phyloP scores from a whole-genome alignment of 2,329 filamentous ascomycete genomes.

The Alternaria viburni region DNA sequence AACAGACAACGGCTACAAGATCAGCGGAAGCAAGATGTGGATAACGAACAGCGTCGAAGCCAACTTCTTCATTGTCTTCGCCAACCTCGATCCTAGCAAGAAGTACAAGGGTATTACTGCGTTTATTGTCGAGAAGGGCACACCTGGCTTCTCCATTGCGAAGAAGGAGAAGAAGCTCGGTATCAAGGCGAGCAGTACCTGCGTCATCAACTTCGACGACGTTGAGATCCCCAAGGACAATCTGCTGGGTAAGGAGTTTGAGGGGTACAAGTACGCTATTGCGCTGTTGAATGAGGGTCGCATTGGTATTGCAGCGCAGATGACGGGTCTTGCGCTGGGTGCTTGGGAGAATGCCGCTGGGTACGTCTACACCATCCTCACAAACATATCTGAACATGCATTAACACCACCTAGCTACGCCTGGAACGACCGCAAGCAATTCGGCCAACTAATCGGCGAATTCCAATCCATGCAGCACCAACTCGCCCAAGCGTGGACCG shows the following conservation, averaged over 20 bases:
- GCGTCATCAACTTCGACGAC: conserved; percentile 97
- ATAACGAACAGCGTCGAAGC: conserved; percentile 98
- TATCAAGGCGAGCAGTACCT: conserved; percentile 94
- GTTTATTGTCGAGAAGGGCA: conserved; percentile 91
- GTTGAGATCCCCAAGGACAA: conserved; percentile 88
- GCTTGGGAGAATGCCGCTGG: conserved; percentile 93
- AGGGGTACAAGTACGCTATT: conserved; percentile 99
- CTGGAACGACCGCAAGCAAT: conserved; percentile 98
- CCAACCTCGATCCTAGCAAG: conserved; percentile 89
- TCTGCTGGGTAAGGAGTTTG: conserved; percentile 83
- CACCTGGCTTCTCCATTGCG: conserved; percentile 87
- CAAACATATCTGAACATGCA: neutral
- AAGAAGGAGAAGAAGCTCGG: conserved; percentile 99
- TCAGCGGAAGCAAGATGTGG: conserved; percentile 98
- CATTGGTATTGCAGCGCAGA: conserved; percentile 97
- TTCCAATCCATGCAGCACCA: conserved; percentile 99
- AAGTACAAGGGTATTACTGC: conserved; percentile 97
- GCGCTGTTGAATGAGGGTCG: conserved; percentile 91
- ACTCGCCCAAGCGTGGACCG: conserved; percentile 92
- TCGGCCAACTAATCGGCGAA: conserved; percentile 88
- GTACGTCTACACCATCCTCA: conserved; percentile 51
- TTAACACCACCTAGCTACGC: conserved; percentile 68
- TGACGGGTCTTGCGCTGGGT: conserved; percentile 94
- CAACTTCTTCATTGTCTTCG: conserved; percentile 95
- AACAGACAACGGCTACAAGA: conserved; percentile 81